These are phyloP conservation scores for Fraxinus anomala DNA, from an alignment of 257 asterid species.

Conservation along the genomic window DNA sequence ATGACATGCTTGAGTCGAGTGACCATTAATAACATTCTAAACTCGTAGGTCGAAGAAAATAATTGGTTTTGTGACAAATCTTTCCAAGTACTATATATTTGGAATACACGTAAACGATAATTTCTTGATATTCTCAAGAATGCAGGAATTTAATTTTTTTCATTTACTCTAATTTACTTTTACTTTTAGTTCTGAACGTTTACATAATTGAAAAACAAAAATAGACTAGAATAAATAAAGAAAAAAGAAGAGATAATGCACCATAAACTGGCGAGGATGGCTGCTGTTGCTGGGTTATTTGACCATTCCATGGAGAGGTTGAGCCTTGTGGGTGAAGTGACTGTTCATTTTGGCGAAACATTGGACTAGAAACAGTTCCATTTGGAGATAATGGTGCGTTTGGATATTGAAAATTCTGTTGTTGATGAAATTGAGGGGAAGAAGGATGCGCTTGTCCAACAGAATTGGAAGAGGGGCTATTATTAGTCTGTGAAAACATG, in stretches of 20 bases:
- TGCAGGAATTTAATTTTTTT: background rate
- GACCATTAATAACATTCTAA: background rate
- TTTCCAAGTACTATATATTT: background rate
- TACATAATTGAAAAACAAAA: background rate
- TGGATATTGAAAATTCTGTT: slow-evolving; percentile 45
- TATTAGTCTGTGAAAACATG: slow-evolving; percentile 63
- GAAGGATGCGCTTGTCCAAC: slow-evolving; percentile 59
- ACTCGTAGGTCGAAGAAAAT: background rate
- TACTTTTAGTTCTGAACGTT: background rate
- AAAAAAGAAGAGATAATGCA: slow-evolving; percentile 32
- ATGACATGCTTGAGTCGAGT: background rate
- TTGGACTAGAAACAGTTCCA: slow-evolving; percentile 53
- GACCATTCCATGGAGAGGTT: slow-evolving; percentile 62
- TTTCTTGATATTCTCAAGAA: background rate
- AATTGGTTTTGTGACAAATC: background rate
- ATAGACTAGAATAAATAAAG: background rate
- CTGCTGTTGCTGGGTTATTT: slow-evolving; percentile 68
- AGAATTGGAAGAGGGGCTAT: slow-evolving; percentile 41
- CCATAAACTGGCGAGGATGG: slow-evolving; percentile 76
- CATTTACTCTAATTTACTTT: background rate
- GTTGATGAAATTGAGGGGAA: slow-evolving; percentile 68
- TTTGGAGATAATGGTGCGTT: slow-evolving; percentile 55
- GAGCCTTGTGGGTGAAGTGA: slow-evolving; percentile 56
- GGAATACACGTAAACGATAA: background rate
- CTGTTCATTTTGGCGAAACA: slow-evolving; percentile 54